Conservation (phyloP, 768 basidiomycete species). For the Multifurca ochricompacta region DNA sequence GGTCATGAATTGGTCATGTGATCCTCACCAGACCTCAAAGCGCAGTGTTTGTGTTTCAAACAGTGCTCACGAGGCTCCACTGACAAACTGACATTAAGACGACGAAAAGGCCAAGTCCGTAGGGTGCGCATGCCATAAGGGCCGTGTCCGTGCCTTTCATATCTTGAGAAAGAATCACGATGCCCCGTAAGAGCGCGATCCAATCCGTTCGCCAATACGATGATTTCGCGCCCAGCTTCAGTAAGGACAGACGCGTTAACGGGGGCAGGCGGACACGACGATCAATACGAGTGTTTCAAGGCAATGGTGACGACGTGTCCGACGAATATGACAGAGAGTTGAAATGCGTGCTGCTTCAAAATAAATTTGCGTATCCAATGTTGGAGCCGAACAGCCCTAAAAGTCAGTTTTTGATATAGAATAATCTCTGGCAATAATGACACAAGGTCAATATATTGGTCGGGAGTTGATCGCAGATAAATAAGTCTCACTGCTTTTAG, state of each 20-base stretch:
- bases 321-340: slow-evolving; percentile 18
- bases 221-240: slow-evolving; percentile 22
- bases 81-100: slow-evolving; percentile 18
- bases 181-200: slow-evolving; percentile 18
- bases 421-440: no score
- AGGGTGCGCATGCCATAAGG: slow-evolving; percentile 21
- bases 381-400: slow-evolving; percentile 22
- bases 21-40: no score
- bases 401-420: neutral
- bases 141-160: slow-evolving; percentile 17
- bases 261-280: slow-evolving; percentile 22
- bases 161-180: slow-evolving; percentile 13
- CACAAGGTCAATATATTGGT: no score
- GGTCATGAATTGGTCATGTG: no score
- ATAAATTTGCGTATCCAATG: slow-evolving; percentile 29
- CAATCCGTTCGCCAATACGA: slow-evolving; percentile 17
- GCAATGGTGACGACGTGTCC: slow-evolving; percentile 18
- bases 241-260: slow-evolving; percentile 24
- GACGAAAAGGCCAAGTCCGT: slow-evolving; percentile 10
- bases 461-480: no score
- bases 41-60: slow-evolving; percentile 27
- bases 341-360: slow-evolving; percentile 13
- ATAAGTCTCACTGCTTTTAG: no score
- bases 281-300: neutral
- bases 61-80: slow-evolving; percentile 23